These are phyloP conservation scores for Raddia distichophylla DNA, from an alignment of 176 grass and related monocot genomes.

Conservation along the genomic window DNA sequence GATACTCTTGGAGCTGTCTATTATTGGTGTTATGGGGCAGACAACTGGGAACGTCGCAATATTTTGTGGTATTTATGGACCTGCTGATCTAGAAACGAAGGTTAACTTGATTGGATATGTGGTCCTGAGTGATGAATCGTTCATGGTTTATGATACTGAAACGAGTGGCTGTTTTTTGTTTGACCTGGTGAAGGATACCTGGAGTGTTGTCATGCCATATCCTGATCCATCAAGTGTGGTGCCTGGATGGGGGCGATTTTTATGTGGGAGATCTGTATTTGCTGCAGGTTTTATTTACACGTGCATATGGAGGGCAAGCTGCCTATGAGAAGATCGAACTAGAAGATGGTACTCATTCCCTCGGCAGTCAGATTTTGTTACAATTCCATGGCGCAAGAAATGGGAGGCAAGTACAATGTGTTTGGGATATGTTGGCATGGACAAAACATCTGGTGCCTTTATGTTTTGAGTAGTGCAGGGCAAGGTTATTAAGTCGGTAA, in stretches of 20 bases:
- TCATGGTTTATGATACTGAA: neutral
- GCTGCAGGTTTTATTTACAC: neutral
- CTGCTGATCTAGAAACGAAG: neutral
- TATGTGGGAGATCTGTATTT: neutral
- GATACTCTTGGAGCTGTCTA: conserved; percentile 8
- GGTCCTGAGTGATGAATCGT: neutral
- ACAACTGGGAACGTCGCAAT: neutral
- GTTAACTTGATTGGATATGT: neutral
- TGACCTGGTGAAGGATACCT: neutral
- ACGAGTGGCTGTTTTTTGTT: neutral
- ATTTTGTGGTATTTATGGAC: no score
- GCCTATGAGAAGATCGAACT: neutral
- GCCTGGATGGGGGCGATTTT: neutral
- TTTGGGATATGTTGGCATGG: neutral
- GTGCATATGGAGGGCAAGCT: neutral
- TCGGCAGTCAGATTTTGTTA: neutral
- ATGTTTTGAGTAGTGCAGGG: conserved; percentile 19
- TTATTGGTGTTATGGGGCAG: neutral
- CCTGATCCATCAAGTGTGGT: no score
- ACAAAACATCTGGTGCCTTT: neutral
- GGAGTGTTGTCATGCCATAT: neutral
- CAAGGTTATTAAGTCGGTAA: no score
- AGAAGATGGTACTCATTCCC: neutral
- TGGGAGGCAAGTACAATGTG: neutral
- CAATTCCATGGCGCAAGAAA: neutral